Evolutionary conservation across 345 rosid genomes (phyloP).

Genomic region (Eucalyptus marginata): DNA sequence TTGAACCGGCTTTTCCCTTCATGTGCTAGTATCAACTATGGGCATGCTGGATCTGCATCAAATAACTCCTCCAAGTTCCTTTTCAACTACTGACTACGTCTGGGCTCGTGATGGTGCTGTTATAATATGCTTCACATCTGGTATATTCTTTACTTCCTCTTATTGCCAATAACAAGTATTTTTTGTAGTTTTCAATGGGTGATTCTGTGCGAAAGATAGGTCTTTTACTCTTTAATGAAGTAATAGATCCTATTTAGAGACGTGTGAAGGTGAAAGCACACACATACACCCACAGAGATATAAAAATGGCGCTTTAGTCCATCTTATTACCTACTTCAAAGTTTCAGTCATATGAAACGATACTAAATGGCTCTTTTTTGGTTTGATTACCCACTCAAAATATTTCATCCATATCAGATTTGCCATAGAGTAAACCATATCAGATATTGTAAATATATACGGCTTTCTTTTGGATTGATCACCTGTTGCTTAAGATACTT

Average conservation of each 20-base stretch:
- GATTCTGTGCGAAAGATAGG: background rate
- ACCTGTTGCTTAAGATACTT: background rate
- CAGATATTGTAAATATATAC: background rate
- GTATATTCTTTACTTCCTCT: constrained; percentile 7
- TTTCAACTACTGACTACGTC: constrained; percentile 3
- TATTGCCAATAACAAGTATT: background rate
- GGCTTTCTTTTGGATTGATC: background rate
- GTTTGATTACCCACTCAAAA: background rate
- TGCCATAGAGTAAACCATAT: background rate
- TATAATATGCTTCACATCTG: constrained; percentile 80
- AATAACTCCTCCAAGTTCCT: background rate
- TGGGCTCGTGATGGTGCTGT: constrained; percentile 76
- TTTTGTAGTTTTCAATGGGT: background rate
- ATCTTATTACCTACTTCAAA: background rate
- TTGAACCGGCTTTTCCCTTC: background rate
- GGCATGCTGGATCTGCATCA: constrained; percentile 9
- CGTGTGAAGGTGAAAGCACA: background rate
- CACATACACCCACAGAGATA: background rate
- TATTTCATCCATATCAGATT: background rate
- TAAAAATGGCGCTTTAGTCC: background rate
- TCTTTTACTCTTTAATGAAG: background rate
- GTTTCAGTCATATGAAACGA: background rate
- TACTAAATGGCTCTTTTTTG: background rate
- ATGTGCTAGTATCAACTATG: constrained; percentile 25
- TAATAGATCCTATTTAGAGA: background rate